phyloP scores from a whole-genome alignment of 768 basidiomycete genomes.

The Mycena kentingensis region DNA sequence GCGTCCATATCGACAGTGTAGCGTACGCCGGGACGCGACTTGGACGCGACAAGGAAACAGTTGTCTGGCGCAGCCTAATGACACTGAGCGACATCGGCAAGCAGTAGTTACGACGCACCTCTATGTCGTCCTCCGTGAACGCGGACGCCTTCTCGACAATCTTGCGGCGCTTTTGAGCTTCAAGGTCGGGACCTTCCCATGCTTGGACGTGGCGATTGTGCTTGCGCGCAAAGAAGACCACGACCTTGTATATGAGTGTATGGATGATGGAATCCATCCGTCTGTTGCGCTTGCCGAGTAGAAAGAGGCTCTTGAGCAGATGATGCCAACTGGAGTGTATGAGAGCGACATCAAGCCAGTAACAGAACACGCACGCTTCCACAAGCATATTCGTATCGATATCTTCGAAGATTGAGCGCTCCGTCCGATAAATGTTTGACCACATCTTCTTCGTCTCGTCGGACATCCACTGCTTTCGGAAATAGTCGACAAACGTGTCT shows the following conservation, averaged over 20 bases:
- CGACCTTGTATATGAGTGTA: slow-evolving; percentile 19
- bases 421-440: slow-evolving; percentile 24
- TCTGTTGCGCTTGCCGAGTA: slow-evolving; percentile 27
- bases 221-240: slow-evolving; percentile 22
- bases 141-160: slow-evolving; percentile 1
- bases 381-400: slow-evolving; percentile 33
- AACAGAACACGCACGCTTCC: slow-evolving; percentile 16
- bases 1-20: slow-evolving; percentile 20
- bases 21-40: not conserved
- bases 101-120: no score
- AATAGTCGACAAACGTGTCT: slow-evolving; percentile 19
- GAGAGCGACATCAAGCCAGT: not conserved
- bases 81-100: no score
- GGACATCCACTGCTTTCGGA: slow-evolving; percentile 23
- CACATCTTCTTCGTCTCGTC: slow-evolving; percentile 17
- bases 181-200: slow-evolving; percentile 27
- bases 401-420: slow-evolving; percentile 13
- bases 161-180: slow-evolving; percentile 16
- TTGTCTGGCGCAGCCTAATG: slow-evolving; percentile 3
- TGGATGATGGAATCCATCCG: slow-evolving; percentile 26
- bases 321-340: slow-evolving; percentile 27
- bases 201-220: slow-evolving; percentile 23
- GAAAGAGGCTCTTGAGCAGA: slow-evolving; percentile 29
- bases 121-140: slow-evolving; percentile 9
- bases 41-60: slow-evolving; percentile 7